Conservation (phyloP, 169 alveolate species). For the Eimeria praecox region DNA sequence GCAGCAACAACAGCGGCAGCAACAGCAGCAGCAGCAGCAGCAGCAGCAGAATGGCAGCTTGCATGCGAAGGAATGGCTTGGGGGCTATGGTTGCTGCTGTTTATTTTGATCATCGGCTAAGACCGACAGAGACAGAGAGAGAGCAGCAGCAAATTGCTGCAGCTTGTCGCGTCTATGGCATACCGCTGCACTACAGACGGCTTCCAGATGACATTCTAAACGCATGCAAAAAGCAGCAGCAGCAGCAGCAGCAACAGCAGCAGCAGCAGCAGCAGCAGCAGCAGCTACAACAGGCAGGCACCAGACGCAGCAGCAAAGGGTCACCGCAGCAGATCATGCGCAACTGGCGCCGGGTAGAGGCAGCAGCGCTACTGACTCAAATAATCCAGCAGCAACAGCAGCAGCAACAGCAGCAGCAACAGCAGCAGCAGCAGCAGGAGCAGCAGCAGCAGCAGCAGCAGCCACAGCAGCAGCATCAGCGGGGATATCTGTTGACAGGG, state of each 20-base stretch:
- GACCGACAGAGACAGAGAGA: constrained; percentile 38
- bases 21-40: constrained; percentile 43
- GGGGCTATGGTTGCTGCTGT: constrained; percentile 52
- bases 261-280: constrained; percentile 54
- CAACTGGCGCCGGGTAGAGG: constrained; percentile 52
- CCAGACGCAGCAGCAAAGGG: constrained; percentile 23
- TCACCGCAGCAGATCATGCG: constrained; percentile 74
- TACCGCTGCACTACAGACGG: constrained; percentile 41
- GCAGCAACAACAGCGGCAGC: constrained; percentile 34
- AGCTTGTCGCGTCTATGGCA: constrained; percentile 47
- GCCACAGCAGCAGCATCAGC: constrained; percentile 11
- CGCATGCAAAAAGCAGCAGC: constrained; percentile 45
- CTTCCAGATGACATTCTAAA: constrained; percentile 9
- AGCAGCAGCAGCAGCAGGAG: constrained; percentile 51
- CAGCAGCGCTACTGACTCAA: constrained; percentile 15
- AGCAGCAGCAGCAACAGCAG: constrained; percentile 52
- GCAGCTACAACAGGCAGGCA: no score
- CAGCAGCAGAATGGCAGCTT: constrained; percentile 28
- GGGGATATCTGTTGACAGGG: constrained; percentile 59
- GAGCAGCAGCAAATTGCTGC: constrained; percentile 56
- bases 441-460: constrained; percentile 57
- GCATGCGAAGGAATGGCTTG: not conserved
- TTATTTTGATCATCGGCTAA: constrained; percentile 50
- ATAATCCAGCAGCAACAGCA: constrained; percentile 41
- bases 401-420: constrained; percentile 65